Percentiles rank a stretch among this genome's conserved stretches.
Conservation (phyloP, 1,284 basidiomycete genomes). For the Pseudozyma hubeiensis region DNA sequence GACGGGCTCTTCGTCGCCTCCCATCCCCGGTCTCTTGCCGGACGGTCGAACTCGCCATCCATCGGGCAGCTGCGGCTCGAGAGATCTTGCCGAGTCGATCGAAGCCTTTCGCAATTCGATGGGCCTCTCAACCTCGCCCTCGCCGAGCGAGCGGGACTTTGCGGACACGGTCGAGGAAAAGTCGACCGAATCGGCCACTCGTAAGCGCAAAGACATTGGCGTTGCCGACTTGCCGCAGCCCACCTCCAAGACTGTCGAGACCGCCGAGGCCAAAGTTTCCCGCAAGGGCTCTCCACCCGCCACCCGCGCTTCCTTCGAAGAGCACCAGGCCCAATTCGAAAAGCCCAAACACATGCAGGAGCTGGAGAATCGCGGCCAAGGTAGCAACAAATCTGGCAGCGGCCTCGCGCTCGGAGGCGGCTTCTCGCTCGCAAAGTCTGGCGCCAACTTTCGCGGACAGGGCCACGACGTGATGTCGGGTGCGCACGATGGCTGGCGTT, state of each 20-base stretch:
- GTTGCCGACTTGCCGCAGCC: conserved; percentile 25
- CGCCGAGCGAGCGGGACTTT: conserved; percentile 28
- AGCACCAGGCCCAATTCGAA: conserved; percentile 10
- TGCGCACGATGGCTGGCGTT: conserved; percentile 14
- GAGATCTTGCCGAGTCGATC: conserved; percentile 41
- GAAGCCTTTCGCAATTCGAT: conserved; percentile 42
- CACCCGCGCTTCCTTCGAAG: background rate
- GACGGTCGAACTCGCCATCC: conserved; percentile 53
- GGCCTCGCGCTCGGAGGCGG: conserved; percentile 47
- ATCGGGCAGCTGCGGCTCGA: conserved; percentile 39
- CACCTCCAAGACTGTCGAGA: conserved; percentile 27
- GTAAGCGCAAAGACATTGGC: conserved; percentile 36
- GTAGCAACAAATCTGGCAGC: conserved; percentile 9
- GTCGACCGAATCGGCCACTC: conserved; percentile 18
- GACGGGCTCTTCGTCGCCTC: conserved; percentile 26
- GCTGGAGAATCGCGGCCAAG: conserved; percentile 18
- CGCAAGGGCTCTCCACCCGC: conserved; percentile 18
- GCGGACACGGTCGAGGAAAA: conserved; percentile 4
- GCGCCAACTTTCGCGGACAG: conserved; percentile 39
- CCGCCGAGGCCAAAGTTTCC: conserved; percentile 22
- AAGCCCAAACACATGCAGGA: conserved; percentile 44
- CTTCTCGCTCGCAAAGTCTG: conserved; percentile 46
- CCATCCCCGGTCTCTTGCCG: conserved; percentile 40
- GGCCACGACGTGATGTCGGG: conserved; percentile 12
- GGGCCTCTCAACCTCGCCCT: conserved; percentile 43